Base-by-base conservation (phyloP, 139 green algal genomes). In the Chara braunii region DNA sequence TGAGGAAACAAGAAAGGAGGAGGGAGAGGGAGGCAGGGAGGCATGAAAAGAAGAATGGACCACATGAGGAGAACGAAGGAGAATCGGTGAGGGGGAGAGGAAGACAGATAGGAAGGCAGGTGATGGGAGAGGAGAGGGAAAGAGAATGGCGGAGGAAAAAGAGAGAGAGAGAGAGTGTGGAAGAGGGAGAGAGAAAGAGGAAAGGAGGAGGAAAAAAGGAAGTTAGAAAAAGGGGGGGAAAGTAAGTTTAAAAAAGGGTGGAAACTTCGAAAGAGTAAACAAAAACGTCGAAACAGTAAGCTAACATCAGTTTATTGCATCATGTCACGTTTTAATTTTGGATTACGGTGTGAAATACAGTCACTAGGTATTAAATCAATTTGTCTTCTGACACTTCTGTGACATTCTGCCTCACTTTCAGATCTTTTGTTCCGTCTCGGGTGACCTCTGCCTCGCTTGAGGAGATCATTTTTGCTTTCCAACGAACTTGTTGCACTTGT, bases 71-170 rank as follows among this genome's bases (percentile, higher is more conserved):
- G n/a, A n/a, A n/a, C n/a, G n/a, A n/a, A n/a, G n/a, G n/a, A n/a
- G n/a, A n/a, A n/a, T n/a, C n/a, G n/a, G n/a, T n/a, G n/a, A n/a
- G n/a, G n/a, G n/a, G n/a, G n/a, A n/a, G 78, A 82, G 30, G 72
- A 76, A 26, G 81, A 84, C 18, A 37, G 82, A 7, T 85, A 22
- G 32, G 54, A 51, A 51, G 23, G 51, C 32, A 51, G 51, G 51
- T 0, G 51, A 11, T 11, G 6, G 51, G 32, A 63, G 5, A 1
- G 3, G 32, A 6, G 28, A 23, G 7, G 48, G 32, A n/a, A 26
- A 2, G 26, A 63, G 31, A 34, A 26, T 11, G 0, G 55, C 3
- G 6, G 12, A 28, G n/a, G 6, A 14, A 32, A 26, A 3, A 24
- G n/a, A 23, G 18, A 24, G 43, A 14, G 79, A 51, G 35, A 51